phyloP scores from a whole-genome alignment of 176 grass and related monocot genomes.

The Aegilops longissima region DNA sequence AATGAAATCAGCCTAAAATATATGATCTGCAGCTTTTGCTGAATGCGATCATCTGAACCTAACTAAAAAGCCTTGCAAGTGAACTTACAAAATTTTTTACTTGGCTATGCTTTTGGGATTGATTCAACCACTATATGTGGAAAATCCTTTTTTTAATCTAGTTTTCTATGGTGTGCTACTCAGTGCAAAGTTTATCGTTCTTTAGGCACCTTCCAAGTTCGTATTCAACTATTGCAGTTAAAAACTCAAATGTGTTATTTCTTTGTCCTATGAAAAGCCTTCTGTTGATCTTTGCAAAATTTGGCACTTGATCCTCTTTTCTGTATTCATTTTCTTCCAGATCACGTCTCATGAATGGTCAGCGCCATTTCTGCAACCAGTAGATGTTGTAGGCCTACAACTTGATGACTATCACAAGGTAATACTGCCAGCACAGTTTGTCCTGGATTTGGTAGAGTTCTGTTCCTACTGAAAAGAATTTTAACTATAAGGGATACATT shows the following conservation, averaged over 20 bases:
- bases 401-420: conserved; percentile 86
- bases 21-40: neutral
- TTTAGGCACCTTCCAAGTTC: neutral
- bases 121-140: neutral
- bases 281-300: neutral
- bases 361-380: conserved; percentile 70
- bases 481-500: conserved; percentile 14
- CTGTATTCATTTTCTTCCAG: conserved; percentile 48
- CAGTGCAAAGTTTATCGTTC: neutral
- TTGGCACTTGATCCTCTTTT: conserved; percentile 26
- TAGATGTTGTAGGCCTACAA: conserved; percentile 70
- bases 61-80: conserved; percentile 6
- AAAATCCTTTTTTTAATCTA: conserved; percentile 8
- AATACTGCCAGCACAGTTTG: conserved; percentile 17
- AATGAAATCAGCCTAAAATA: neutral
- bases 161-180: neutral
- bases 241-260: too few species aligned
- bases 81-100: neutral
- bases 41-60: neutral
- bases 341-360: conserved; percentile 68
- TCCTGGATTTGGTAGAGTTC: neutral
- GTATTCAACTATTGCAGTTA: neutral
- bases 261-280: neutral
- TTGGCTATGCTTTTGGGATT: neutral
- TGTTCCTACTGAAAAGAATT: neutral